Conservation (phyloP, 768 basidiomycete genomes). For the Chalciporus pseudorubinellus region DNA sequence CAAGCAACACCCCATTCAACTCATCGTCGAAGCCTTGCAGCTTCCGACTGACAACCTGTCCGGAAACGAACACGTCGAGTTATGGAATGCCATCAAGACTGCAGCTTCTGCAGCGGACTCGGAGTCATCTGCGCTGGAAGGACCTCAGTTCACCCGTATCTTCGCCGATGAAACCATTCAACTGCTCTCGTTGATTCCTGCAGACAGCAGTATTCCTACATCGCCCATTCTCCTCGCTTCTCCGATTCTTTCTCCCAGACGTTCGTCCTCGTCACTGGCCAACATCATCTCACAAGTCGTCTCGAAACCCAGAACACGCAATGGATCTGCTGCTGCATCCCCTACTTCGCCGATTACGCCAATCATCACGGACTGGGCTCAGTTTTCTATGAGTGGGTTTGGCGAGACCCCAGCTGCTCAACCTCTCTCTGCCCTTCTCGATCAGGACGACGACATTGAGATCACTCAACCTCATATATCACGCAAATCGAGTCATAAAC, state of each 20-base stretch:
- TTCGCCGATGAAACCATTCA: slow-evolving; percentile 70
- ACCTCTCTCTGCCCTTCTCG: slow-evolving; percentile 54
- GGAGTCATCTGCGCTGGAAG: slow-evolving; percentile 24
- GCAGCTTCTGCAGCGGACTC: slow-evolving; percentile 36
- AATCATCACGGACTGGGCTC: slow-evolving; percentile 54
- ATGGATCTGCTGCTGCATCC: slow-evolving; percentile 23
- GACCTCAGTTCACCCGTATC: slow-evolving; percentile 46
- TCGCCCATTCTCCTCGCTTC: slow-evolving; percentile 29
- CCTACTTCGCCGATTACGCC: slow-evolving; percentile 32
- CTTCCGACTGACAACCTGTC: slow-evolving; percentile 31
- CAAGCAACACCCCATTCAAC: slow-evolving; percentile 53
- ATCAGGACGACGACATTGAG: slow-evolving; percentile 66
- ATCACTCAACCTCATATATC: slow-evolving; percentile 40
- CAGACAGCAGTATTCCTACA: slow-evolving; percentile 33
- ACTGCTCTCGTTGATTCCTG: slow-evolving; percentile 48
- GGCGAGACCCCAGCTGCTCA: slow-evolving; percentile 35
- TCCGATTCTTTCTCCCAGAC: slow-evolving; percentile 34
- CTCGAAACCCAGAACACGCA: slow-evolving; percentile 11
- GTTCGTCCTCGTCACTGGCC: slow-evolving; percentile 34
- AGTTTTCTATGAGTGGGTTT: slow-evolving; percentile 69
- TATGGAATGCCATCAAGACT: slow-evolving; percentile 58
- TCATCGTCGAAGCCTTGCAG: slow-evolving; percentile 64
- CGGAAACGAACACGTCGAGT: slow-evolving; percentile 33
- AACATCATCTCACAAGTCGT: slow-evolving; percentile 23
- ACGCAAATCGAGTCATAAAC: slow-evolving; percentile 35